Percentiles rank a stretch among this genome's conserved stretches.
Conservation (phyloP, 768 basidiomycete species). For the Russula vinacea region DNA sequence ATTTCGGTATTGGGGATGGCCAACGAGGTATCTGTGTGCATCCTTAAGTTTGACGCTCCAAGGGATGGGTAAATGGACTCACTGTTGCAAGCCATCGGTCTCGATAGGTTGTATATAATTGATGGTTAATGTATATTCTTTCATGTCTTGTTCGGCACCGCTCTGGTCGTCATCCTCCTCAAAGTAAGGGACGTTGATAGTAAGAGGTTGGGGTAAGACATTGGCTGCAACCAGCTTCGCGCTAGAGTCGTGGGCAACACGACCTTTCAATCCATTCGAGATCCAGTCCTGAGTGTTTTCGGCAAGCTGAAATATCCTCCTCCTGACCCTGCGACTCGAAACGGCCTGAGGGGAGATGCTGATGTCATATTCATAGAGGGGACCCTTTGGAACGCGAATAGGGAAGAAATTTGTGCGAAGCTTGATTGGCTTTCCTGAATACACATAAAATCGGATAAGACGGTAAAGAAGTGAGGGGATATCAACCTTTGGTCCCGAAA, state of each 20-base stretch:
- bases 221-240: slow-evolving; percentile 46
- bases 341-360: slow-evolving; percentile 41
- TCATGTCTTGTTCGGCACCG: slow-evolving; percentile 35
- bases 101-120: slow-evolving; percentile 45
- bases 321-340: slow-evolving; percentile 41
- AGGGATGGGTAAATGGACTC: slow-evolving; percentile 11
- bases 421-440: slow-evolving; percentile 42
- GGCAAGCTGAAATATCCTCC: slow-evolving; percentile 49
- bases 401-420: slow-evolving; percentile 56
- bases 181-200: slow-evolving; percentile 41
- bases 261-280: slow-evolving; percentile 40
- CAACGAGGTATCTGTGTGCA: slow-evolving; percentile 43
- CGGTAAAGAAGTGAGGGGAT: neutral
- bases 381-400: slow-evolving; percentile 45
- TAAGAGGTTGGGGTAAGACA: slow-evolving; percentile 43
- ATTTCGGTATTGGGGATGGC: slow-evolving; percentile 43
- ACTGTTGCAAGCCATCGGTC: slow-evolving; percentile 44
- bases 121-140: slow-evolving; percentile 46
- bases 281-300: slow-evolving; percentile 44
- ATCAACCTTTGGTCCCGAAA: slow-evolving; percentile 40
- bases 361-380: slow-evolving; percentile 50
- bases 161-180: slow-evolving; percentile 47
- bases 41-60: slow-evolving; percentile 16
- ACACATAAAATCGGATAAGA: slow-evolving; percentile 1
- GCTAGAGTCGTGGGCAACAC: slow-evolving; percentile 48